Evolutionary conservation across 352 stramenopile genomes (phyloP).

Genomic region (Pythium dissimile): DNA sequence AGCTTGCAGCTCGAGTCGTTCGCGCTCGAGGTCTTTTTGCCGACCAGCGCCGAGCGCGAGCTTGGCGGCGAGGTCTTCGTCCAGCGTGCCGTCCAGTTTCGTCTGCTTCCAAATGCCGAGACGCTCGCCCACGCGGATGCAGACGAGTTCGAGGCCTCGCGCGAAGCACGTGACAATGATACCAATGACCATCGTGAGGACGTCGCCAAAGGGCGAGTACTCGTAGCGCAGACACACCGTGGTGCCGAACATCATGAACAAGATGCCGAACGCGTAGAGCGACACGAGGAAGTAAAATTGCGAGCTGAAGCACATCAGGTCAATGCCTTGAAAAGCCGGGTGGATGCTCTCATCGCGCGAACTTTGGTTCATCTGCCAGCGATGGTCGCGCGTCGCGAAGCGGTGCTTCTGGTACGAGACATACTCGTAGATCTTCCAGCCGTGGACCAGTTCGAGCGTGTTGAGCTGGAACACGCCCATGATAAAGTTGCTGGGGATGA

Average conservation of each 20-base stretch:
- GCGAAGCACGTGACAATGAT: slow-evolving; percentile 76
- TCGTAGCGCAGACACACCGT: slow-evolving; percentile 92
- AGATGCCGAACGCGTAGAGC: slow-evolving; percentile 82
- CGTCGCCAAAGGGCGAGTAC: slow-evolving; percentile 94
- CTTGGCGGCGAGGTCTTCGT: slow-evolving; percentile 95
- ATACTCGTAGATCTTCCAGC: slow-evolving; percentile 98
- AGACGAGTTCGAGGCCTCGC: slow-evolving; percentile 53
- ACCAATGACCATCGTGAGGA: slow-evolving; percentile 88
- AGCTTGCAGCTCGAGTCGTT: slow-evolving; percentile 93
- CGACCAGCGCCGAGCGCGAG: slow-evolving; percentile 92
- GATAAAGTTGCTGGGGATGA: slow-evolving; percentile 93
- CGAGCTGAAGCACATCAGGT: slow-evolving; percentile 95
- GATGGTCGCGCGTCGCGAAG: slow-evolving; percentile 91
- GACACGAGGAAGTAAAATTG: slow-evolving; percentile 90
- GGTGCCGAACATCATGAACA: slow-evolving; percentile 91
- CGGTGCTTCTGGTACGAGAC: slow-evolving; percentile 95
- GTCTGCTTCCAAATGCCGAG: slow-evolving; percentile 91
- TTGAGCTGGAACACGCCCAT: slow-evolving; percentile 95
- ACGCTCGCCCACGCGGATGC: slow-evolving; percentile 70
- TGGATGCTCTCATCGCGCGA: slow-evolving; percentile 92
- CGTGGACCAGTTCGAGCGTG: slow-evolving; percentile 94
- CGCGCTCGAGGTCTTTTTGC: slow-evolving; percentile 93
- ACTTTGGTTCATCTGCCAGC: slow-evolving; percentile 88
- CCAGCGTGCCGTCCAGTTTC: slow-evolving; percentile 91
- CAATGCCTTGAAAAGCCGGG: slow-evolving; percentile 90